Evolutionary conservation across 202 grass and related monocot genomes (phyloP).

Genomic region (Alloteropsis angusta): DNA sequence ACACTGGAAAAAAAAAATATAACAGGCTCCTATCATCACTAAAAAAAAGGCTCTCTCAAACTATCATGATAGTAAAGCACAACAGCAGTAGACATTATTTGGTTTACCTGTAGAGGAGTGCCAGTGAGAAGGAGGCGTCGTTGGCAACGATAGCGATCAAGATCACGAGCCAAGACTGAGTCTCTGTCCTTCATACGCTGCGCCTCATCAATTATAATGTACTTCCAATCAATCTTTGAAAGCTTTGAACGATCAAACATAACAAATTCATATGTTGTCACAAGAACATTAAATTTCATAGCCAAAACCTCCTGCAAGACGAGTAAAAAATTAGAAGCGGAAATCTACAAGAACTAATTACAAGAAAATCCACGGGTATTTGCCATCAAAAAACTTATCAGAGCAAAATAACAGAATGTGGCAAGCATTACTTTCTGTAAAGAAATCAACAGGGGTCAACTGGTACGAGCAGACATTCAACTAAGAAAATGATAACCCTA

Average conservation of each 20-base stretch:
- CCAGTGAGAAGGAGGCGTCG: conserved; percentile 91
- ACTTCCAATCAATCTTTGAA: conserved; percentile 98
- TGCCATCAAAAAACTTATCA: too few relatives aligned
- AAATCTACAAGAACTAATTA: not conserved
- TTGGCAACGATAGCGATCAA: conserved; percentile 93
- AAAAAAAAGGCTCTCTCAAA: not conserved
- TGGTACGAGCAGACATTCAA: not conserved
- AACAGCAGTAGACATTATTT: not conserved
- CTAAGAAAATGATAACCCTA: not conserved
- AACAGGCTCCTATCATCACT: not conserved
- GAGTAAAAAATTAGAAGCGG: conserved; percentile 12
- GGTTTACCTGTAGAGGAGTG: conserved; percentile 81
- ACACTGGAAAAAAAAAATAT: not conserved
- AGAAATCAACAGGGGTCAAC: not conserved
- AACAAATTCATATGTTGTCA: conserved; percentile 98
- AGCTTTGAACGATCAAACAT: conserved; percentile 98
- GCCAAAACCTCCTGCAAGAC: conserved; percentile 74
- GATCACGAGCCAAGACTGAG: conserved; percentile 90
- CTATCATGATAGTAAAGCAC: not conserved
- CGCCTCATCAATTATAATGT: conserved; percentile 98
- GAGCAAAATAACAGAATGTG: not conserved
- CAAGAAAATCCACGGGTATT: not conserved
- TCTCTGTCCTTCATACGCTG: conserved; percentile 98
- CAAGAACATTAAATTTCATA: conserved; percentile 96
- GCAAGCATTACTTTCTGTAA: not conserved